These are phyloP conservation scores for Hypoxylon sp. DNA, from an alignment of 2,329 filamentous ascomycete genomes.

Conservation along the genomic window DNA sequence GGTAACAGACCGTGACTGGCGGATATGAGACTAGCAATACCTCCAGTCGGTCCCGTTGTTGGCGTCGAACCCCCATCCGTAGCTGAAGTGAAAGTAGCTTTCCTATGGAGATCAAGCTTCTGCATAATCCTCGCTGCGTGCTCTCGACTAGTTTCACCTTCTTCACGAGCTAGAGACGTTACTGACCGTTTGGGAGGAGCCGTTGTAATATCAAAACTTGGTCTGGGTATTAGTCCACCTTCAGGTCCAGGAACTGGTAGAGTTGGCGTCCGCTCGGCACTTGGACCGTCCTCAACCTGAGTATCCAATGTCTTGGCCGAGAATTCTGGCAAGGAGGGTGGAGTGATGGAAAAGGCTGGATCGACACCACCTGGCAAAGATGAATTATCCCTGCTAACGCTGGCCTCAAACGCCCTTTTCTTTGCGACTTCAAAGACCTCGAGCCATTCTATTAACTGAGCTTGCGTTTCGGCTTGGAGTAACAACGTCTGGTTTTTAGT, in stretches of 20 bases:
- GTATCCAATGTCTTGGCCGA: slow-evolving; percentile 83
- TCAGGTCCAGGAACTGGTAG: slow-evolving; percentile 77
- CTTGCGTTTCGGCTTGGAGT: slow-evolving; percentile 92
- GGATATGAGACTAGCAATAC: slow-evolving; percentile 88
- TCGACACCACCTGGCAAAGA: slow-evolving; percentile 67
- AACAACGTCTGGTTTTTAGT: slow-evolving; percentile 93
- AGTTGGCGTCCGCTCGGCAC: slow-evolving; percentile 73
- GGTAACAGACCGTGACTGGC: slow-evolving; percentile 85
- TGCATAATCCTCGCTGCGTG: slow-evolving; percentile 92
- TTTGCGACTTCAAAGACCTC: slow-evolving; percentile 94
- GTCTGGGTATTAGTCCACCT: slow-evolving; percentile 66
- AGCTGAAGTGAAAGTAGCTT: slow-evolving; percentile 72
- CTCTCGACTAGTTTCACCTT: slow-evolving; percentile 82
- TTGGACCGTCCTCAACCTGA: slow-evolving; percentile 61
- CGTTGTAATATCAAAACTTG: slow-evolving; percentile 78
- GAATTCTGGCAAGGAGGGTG: slow-evolving; percentile 90
- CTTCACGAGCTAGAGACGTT: slow-evolving; percentile 71
- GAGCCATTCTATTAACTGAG: slow-evolving; percentile 94
- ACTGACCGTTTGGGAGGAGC: slow-evolving; percentile 68
- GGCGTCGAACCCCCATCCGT: slow-evolving; percentile 57
- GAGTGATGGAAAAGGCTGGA: slow-evolving; percentile 92
- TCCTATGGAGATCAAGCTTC: slow-evolving; percentile 90
- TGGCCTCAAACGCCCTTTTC: slow-evolving; percentile 87
- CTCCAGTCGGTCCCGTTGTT: slow-evolving; percentile 65
- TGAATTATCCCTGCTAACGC: slow-evolving; percentile 66